Conservation (phyloP, 441 rosid species). For the Croton setiger region DNA sequence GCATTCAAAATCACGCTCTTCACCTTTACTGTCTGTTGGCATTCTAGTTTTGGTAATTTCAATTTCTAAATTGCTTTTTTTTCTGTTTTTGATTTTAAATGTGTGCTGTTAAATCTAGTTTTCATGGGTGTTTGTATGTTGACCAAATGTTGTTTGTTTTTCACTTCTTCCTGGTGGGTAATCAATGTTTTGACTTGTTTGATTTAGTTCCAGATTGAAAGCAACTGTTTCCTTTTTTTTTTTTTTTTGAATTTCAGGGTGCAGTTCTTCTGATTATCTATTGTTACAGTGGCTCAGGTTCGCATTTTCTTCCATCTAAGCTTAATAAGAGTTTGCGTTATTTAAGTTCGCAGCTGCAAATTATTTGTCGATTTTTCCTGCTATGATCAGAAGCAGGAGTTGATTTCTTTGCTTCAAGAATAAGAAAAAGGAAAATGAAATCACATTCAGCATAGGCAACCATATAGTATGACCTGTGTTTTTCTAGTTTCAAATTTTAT, state of each 20-base stretch:
- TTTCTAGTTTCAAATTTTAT: neutral
- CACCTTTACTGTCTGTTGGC: constrained; percentile 46
- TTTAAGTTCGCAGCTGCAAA: too few species aligned
- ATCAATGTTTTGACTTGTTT: neutral
- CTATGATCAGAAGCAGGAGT: too few species aligned
- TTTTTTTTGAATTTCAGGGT: too few species aligned
- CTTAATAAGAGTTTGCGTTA: neutral
- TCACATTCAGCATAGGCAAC: neutral
- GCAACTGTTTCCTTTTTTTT: constrained; percentile 19
- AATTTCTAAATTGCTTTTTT: constrained; percentile 9
- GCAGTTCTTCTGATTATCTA: constrained; percentile 51
- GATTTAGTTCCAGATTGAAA: neutral
- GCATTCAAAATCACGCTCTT: constrained; percentile 54
- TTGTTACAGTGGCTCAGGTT: constrained; percentile 55
- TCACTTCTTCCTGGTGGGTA: neutral
- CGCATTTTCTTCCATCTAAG: constrained; percentile 18
- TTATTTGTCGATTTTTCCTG: too few species aligned
- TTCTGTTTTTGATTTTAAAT: neutral
- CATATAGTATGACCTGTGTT: neutral
- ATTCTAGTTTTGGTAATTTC: constrained; percentile 45
- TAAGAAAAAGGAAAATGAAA: neutral
- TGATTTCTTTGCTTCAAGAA: neutral
- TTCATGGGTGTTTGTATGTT: neutral
- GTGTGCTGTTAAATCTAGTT: neutral
- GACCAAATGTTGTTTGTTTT: neutral